Evolutionary conservation across 495 filamentous ascomycete genomes (phyloP).

Genomic region (Aspergillus diversus): DNA sequence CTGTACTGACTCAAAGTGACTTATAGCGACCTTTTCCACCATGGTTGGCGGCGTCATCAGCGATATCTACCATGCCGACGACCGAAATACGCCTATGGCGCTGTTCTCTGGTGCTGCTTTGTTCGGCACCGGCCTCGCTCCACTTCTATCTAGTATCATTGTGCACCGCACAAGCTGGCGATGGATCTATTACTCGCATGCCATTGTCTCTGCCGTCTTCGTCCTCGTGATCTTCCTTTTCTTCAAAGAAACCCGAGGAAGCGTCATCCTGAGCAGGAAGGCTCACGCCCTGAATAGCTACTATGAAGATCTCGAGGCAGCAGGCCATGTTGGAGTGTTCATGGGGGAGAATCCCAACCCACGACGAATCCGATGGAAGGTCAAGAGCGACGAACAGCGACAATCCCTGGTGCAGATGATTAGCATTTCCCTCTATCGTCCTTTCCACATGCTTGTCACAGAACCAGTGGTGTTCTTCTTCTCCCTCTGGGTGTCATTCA

Average conservation of each 20-base stretch:
- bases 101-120: slow-evolving; percentile 77
- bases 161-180: slow-evolving; percentile 71
- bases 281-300: slow-evolving; percentile 74
- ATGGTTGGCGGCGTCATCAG: slow-evolving; percentile 93
- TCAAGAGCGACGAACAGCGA: slow-evolving; percentile 81
- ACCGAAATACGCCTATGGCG: slow-evolving; percentile 89
- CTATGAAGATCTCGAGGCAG: slow-evolving; percentile 72
- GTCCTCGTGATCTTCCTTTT: slow-evolving; percentile 66
- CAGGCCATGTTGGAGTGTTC: slow-evolving; percentile 67
- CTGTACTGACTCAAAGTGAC: slow-evolving; percentile 15
- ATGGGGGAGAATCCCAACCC: slow-evolving; percentile 43
- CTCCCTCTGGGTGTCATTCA: slow-evolving; percentile 86
- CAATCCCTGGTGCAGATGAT: slow-evolving; percentile 73
- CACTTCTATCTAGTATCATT: slow-evolving; percentile 73
- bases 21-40: slow-evolving; percentile 71
- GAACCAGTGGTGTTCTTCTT: slow-evolving; percentile 97
- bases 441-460: slow-evolving; percentile 84
- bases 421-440: slow-evolving; percentile 70
- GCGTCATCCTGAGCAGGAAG: slow-evolving; percentile 79
- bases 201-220: slow-evolving; percentile 66
- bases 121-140: slow-evolving; percentile 80
- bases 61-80: slow-evolving; percentile 80
- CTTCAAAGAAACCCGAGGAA: slow-evolving; percentile 84
- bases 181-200: slow-evolving; percentile 90
- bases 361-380: slow-evolving; percentile 79